Evolutionary conservation across 257 asterid species (phyloP).

Genomic region (Solanum gracilifrons): DNA sequence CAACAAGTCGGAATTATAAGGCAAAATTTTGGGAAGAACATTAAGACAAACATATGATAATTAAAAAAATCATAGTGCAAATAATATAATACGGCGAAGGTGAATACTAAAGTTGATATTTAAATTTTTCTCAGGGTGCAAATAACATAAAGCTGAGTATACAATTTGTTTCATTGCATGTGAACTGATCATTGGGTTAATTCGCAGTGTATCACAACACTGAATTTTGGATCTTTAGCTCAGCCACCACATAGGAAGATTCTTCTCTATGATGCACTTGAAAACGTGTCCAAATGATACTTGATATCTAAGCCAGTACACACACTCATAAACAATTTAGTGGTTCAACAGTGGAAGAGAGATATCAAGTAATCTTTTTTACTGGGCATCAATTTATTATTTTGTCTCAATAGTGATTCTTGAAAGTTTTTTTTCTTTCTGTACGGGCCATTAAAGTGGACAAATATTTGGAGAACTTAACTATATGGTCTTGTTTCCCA

Average conservation of each 20-base stretch:
- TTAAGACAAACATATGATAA: background rate
- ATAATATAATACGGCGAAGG: background rate
- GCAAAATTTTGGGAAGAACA: background rate
- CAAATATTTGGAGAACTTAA: background rate
- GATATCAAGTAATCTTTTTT: background rate
- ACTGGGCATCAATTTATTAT: background rate
- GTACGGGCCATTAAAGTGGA: background rate
- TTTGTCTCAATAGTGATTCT: background rate
- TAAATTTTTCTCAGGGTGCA: background rate
- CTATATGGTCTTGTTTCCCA: background rate
- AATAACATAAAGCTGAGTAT: background rate
- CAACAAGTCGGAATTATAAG: background rate
- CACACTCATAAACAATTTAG: background rate
- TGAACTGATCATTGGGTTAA: background rate
- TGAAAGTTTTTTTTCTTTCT: background rate
- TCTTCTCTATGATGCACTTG: background rate
- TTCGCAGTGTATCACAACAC: background rate
- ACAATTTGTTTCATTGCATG: background rate
- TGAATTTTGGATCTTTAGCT: background rate
- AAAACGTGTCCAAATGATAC: background rate
- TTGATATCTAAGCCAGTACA: background rate
- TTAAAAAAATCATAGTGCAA: background rate
- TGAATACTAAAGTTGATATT: background rate
- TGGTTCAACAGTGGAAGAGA: background rate
- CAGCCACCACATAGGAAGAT: background rate